These are phyloP conservation scores for Fusarium guadeloupense DNA, from an alignment of 2,329 filamentous ascomycete species.

Conservation along the genomic window DNA sequence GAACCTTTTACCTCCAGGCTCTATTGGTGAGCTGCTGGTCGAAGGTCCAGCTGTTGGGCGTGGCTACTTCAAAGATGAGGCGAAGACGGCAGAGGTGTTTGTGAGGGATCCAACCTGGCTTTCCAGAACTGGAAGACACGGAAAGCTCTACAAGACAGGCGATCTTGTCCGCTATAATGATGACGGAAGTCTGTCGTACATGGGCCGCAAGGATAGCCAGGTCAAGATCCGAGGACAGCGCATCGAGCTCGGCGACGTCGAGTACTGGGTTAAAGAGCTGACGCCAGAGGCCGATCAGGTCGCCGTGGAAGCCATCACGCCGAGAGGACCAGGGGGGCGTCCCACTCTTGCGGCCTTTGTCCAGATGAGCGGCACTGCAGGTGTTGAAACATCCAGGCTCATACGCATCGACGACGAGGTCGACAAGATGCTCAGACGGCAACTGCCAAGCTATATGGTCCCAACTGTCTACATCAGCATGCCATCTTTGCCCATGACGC, in stretches of 20 bases:
- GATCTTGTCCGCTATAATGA: constrained; percentile 55
- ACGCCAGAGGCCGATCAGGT: constrained; percentile 7
- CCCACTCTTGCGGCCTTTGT: constrained; percentile 6
- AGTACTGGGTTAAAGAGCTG: constrained; percentile 50
- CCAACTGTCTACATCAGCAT: constrained; percentile 3
- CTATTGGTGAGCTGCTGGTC: constrained; percentile 33
- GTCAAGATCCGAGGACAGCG: constrained; percentile 68
- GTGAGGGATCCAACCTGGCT: too few relatives aligned
- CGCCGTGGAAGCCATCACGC: constrained; percentile 27
- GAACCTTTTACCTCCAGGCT: constrained; percentile 18
- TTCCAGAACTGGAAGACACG: not conserved
- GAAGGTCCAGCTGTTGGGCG: constrained; percentile 30
- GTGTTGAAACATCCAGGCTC: constrained; percentile 16
- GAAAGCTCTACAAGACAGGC: constrained; percentile 55
- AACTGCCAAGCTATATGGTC: constrained; percentile 6
- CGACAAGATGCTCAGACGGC: constrained; percentile 1
- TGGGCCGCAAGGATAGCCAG: constrained; percentile 65
- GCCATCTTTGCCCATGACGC: not conserved
- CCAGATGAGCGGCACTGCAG: not conserved
- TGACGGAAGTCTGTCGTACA: constrained; percentile 53
- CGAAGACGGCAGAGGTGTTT: too few relatives aligned
- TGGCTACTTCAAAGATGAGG: constrained; percentile 15
- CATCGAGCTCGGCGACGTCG: constrained; percentile 59
- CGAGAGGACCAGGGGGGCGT: constrained; percentile 15
- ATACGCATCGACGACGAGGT: constrained; percentile 17